Percentiles rank a stretch among this genome's conserved stretches.
These are phyloP conservation scores for Penicillium sp. DNA, from an alignment of 2,329 filamentous ascomycete genomes.

Conservation along the genomic window DNA sequence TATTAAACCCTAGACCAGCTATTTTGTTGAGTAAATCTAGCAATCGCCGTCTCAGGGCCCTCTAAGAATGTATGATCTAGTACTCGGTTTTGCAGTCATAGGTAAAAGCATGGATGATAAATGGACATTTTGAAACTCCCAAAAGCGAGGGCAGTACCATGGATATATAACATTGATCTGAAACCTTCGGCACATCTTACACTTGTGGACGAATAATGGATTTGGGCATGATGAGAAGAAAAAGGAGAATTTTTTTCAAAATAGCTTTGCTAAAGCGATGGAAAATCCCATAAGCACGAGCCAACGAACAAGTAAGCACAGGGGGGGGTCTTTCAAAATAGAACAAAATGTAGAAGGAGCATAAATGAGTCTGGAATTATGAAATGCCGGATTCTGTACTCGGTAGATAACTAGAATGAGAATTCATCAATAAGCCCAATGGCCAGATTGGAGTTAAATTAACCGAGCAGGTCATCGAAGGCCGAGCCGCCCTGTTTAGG, in stretches of 20 bases:
- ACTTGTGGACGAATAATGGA: neutral
- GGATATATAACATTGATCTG: neutral
- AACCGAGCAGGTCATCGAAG: conserved; percentile 44
- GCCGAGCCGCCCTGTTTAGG: conserved; percentile 34
- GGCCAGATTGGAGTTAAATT: conserved; percentile 6
- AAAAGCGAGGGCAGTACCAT: no score
- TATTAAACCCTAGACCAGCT: conserved; percentile 10
- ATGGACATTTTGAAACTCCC: neutral
- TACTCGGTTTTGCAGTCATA: neutral
- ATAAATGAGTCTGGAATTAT: conserved; percentile 6
- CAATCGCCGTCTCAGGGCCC: no score
- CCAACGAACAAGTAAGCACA: conserved; percentile 1
- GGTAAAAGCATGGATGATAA: neutral
- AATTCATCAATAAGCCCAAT: neutral
- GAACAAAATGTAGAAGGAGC: neutral
- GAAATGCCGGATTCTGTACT: conserved; percentile 2
- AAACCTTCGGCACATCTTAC: neutral
- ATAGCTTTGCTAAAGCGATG: conserved; percentile 10
- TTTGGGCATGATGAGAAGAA: neutral
- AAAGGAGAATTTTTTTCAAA: conserved; percentile 12
- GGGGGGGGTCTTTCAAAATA: neutral
- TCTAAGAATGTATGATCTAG: no score
- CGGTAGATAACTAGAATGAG: neutral
- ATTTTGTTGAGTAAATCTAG: neutral
- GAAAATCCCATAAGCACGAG: conserved; percentile 1